A percentile compares a stretch with the other conserved stretches of the same genome.
Evolutionary conservation across 2,329 filamentous ascomycete genomes (phyloP).

Genomic region (Arthrobotrys iridis): DNA sequence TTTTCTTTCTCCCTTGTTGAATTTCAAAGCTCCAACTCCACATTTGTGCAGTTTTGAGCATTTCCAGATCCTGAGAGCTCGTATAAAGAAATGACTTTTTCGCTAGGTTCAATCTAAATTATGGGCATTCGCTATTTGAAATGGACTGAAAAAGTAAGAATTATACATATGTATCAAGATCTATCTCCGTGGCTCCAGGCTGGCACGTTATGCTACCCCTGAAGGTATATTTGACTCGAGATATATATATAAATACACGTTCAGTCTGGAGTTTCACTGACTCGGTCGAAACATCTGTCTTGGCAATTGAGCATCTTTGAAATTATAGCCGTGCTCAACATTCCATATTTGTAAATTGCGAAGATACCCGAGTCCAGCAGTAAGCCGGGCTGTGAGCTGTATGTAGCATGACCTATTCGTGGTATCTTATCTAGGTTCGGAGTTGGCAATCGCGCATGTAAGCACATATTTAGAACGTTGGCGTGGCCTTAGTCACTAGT

Average conservation of each 20-base stretch:
- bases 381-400: slow-evolving; percentile 49
- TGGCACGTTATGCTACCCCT: background rate
- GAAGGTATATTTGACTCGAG: background rate
- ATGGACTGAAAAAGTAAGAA: background rate
- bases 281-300: slow-evolving; percentile 2
- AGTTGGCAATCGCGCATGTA: slow-evolving; percentile 13
- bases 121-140: background rate
- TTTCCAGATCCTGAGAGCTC: slow-evolving; percentile 41
- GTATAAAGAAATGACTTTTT: slow-evolving; percentile 45
- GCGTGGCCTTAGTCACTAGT: slow-evolving; percentile 46
- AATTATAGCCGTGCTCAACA: slow-evolving; percentile 12
- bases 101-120: slow-evolving; percentile 21
- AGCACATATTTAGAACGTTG: slow-evolving; percentile 46
- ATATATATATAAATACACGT: too few species aligned
- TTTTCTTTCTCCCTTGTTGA: too few species aligned
- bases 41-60: slow-evolving; percentile 14
- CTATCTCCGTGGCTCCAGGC: background rate
- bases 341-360: slow-evolving; percentile 30
- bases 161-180: slow-evolving; percentile 2
- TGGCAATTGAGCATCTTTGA: background rate
- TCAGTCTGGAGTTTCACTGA: slow-evolving; percentile 4
- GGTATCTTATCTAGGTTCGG: background rate
- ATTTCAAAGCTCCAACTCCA: background rate
- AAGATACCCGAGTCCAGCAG: slow-evolving; percentile 26
- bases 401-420: slow-evolving; percentile 12